A percentile compares a stretch with the other conserved stretches of the same genome.
Evolutionary conservation across 306 rosid species (phyloP).

Genomic region (Prunus kanzakura): DNA sequence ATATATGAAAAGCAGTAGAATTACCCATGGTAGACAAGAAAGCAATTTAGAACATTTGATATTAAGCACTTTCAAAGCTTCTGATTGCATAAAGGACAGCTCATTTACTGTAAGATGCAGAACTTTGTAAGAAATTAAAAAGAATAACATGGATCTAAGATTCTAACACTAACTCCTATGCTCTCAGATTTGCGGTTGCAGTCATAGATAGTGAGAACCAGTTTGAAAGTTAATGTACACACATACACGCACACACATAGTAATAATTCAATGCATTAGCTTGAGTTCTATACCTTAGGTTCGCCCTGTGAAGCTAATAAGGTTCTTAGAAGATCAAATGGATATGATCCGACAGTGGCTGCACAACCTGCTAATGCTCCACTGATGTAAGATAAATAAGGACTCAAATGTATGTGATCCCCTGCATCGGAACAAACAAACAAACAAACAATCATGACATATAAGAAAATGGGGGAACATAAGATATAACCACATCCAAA

Average conservation of each 20-base stretch:
- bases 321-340: slow-evolving; percentile 92
- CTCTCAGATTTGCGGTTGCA: not conserved
- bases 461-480: slow-evolving; percentile 10
- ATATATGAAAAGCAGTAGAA: not conserved
- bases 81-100: not conserved
- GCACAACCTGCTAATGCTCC: slow-evolving; percentile 95
- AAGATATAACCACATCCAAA: not conserved
- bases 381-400: slow-evolving; percentile 82
- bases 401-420: slow-evolving; percentile 72
- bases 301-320: slow-evolving; percentile 98
- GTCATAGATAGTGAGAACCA: not conserved
- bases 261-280: not conserved
- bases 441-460: not conserved
- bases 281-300: slow-evolving; percentile 63
- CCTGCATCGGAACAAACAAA: slow-evolving; percentile 54
- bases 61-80: not conserved
- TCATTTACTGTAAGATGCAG: not conserved
- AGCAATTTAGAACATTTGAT: not conserved
- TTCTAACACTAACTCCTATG: not conserved
- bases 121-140: not conserved
- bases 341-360: slow-evolving; percentile 93
- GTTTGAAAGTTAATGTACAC: not conserved
- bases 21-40: not conserved
- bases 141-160: not conserved
- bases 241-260: too few species aligned